Evolutionary conservation across 2,329 filamentous ascomycete genomes (phyloP).

Genomic region (Ophiostoma angusticollis): DNA sequence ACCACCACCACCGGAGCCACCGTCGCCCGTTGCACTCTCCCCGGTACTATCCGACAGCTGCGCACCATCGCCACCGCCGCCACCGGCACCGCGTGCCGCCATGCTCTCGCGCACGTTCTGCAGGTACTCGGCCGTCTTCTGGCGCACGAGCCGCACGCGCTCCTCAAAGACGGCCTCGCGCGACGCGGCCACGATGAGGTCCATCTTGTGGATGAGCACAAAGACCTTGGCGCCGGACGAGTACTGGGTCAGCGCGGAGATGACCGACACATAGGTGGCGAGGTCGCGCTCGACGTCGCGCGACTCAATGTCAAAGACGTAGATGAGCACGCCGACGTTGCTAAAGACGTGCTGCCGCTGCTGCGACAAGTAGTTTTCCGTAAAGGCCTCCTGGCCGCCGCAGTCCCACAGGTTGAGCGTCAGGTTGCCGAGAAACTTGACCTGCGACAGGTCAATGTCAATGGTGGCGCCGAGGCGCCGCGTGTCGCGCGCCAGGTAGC

Average conservation of each 20-base stretch:
- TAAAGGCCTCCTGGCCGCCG: conserved; percentile 95
- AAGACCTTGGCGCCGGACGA: conserved; percentile 75
- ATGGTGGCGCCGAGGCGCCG: conserved; percentile 89
- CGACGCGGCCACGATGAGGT: conserved; percentile 70
- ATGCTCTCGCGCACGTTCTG: conserved; percentile 23
- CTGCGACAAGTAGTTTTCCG: conserved; percentile 94
- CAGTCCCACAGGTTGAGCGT: conserved; percentile 98
- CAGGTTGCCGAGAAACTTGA: conserved; percentile 96
- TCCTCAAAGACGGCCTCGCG: conserved; percentile 77
- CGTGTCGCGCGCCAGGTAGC: conserved; percentile 95
- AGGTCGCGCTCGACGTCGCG: conserved; percentile 89
- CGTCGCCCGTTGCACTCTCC: neutral
- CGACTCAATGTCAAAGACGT: conserved; percentile 97
- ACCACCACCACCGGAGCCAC: neutral
- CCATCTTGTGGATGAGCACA: conserved; percentile 97
- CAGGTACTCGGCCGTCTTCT: conserved; percentile 51
- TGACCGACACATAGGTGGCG: conserved; percentile 81
- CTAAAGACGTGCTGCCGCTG: conserved; percentile 95
- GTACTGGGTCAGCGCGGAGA: conserved; percentile 77
- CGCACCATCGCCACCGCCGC: too few species aligned
- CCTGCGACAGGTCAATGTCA: conserved; percentile 95
- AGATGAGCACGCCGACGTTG: conserved; percentile 92
- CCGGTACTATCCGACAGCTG: too few species aligned
- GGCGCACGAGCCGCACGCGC: conserved; percentile 61
- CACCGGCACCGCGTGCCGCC: conserved; percentile 16